Conservation (phyloP, 768 basidiomycete genomes). For the Pholiota conissans region DNA sequence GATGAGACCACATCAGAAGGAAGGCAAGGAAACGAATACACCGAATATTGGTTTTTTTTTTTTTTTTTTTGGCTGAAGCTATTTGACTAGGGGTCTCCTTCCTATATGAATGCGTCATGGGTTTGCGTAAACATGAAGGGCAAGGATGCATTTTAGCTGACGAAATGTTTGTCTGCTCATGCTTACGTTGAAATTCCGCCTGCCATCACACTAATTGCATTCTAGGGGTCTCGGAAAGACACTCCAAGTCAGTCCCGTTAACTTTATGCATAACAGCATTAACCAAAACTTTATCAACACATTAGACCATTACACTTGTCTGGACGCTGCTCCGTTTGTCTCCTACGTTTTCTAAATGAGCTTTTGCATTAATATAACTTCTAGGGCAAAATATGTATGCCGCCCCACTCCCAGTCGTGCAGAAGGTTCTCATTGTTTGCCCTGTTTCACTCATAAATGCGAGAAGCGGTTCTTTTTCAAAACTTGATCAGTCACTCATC, state of each 20-base stretch:
- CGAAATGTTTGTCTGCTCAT: constrained; percentile 66
- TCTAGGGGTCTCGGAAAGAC: constrained; percentile 96
- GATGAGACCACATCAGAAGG: constrained; percentile 87
- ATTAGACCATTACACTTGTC: constrained; percentile 84
- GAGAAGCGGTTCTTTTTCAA: constrained; percentile 22
- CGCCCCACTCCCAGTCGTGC: constrained; percentile 51
- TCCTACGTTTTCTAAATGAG: background rate
- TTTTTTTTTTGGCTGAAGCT: constrained; percentile 2
- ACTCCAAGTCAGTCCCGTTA: constrained; percentile 50
- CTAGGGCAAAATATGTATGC: constrained; percentile 85
- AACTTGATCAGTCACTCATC: constrained; percentile 1
- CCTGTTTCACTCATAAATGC: constrained; percentile 90
- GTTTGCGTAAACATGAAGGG: constrained; percentile 85
- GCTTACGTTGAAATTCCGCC: no score
- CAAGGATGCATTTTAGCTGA: constrained; percentile 96
- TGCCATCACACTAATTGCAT: constrained; percentile 5
- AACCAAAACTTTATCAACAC: background rate
- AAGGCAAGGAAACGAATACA: constrained; percentile 48
- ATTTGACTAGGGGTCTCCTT: constrained; percentile 67
- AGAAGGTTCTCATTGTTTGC: constrained; percentile 90
- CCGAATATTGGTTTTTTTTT: no score
- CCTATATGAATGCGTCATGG: constrained; percentile 96
- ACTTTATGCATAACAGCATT: background rate
- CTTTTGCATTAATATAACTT: background rate
- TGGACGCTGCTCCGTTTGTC: constrained; percentile 88